Evolutionary conservation across 2,329 filamentous ascomycete genomes (phyloP).

Genomic region (Diaporthe destruens): DNA sequence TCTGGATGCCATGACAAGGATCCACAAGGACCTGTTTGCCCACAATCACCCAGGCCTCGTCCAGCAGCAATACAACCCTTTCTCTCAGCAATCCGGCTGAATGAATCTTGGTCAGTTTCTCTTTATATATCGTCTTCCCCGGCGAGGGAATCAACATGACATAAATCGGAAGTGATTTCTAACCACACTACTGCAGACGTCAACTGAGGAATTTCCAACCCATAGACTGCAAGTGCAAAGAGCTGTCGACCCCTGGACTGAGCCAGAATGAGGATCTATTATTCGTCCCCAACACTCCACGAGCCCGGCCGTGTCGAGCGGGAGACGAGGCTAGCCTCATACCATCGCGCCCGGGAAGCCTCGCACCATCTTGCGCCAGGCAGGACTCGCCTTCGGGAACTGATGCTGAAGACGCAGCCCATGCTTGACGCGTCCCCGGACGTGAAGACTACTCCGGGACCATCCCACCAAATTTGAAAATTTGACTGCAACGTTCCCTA

Average conservation of each 20-base stretch:
- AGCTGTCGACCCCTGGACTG: not conserved
- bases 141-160: not conserved
- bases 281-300: constrained; percentile 9
- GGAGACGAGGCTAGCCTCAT: constrained; percentile 10
- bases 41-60: constrained; percentile 50
- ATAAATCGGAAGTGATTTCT: not conserved
- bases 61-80: constrained; percentile 52
- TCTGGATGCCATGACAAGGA: constrained; percentile 65
- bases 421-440: not conserved
- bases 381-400: not conserved
- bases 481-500: not conserved
- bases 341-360: constrained; percentile 22
- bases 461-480: not conserved
- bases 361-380: not conserved
- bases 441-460: not conserved
- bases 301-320: constrained; percentile 30
- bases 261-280: not conserved
- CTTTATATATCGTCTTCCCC: not conserved
- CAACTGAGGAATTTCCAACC: not conserved
- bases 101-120: constrained; percentile 48
- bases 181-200: constrained; percentile 1
- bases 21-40: constrained; percentile 56
- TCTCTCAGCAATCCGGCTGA: constrained; percentile 54
- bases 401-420: not conserved
- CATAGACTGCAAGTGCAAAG: constrained; percentile 37